Percentiles rank a stretch among this genome's conserved stretches.
Evolutionary conservation across 2,329 filamentous ascomycete species (phyloP).

Genomic region (Alternaria sp.): DNA sequence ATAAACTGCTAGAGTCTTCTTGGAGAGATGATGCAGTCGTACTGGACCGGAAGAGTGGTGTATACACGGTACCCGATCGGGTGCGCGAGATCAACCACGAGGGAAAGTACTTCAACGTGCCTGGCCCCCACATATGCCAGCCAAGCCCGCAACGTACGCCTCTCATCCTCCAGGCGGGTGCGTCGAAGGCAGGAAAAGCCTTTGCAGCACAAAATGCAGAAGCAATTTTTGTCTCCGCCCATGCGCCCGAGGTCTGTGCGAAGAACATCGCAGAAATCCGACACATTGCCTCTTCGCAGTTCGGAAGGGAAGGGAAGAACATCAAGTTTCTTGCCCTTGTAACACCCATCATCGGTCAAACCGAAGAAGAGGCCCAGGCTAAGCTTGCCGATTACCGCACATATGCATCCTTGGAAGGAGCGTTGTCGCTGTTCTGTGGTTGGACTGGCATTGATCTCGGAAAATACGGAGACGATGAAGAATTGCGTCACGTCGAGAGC

Average conservation of each 20-base stretch:
- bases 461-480: constrained; percentile 67
- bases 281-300: constrained; percentile 58
- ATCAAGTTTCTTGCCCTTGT: constrained; percentile 74
- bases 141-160: constrained; percentile 72
- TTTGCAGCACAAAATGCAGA: constrained; percentile 76
- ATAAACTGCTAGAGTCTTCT: constrained; percentile 71
- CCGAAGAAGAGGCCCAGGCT: constrained; percentile 68
- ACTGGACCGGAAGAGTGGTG: constrained; percentile 62
- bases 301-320: constrained; percentile 62
- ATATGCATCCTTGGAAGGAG: constrained; percentile 70
- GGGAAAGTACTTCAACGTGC: constrained; percentile 68
- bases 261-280: constrained; percentile 70
- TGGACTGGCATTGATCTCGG: constrained; percentile 74
- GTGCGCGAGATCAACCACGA: constrained; percentile 71
- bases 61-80: constrained; percentile 65
- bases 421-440: constrained; percentile 72
- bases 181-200: constrained; percentile 67
- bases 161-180: constrained; percentile 72
- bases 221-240: constrained; percentile 72
- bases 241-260: constrained; percentile 66
- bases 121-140: constrained; percentile 71
- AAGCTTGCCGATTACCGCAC: constrained; percentile 68
- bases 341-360: constrained; percentile 68
- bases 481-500: constrained; percentile 66
- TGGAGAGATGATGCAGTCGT: constrained; percentile 72